Percentiles rank a stretch among this genome's conserved stretches.
phyloP scores from a whole-genome alignment of 2,329 filamentous ascomycete species.

The Fusarium mexicanum region DNA sequence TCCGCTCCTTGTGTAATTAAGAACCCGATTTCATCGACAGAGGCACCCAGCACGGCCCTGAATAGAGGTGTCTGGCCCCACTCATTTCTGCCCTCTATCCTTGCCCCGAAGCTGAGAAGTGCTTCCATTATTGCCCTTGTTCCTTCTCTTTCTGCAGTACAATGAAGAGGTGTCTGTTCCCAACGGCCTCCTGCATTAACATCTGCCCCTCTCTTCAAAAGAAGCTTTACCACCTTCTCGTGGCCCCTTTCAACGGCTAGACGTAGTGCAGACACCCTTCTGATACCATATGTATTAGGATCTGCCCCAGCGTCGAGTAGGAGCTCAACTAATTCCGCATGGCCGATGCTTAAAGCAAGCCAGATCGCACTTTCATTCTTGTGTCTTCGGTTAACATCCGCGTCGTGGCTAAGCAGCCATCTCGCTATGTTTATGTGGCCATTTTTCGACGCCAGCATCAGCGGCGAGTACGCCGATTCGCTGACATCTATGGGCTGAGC shows the following conservation, averaged over 20 bases:
- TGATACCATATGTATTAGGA: rapidly evolving
- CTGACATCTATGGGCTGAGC: rapidly evolving
- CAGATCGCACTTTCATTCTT: rapidly evolving
- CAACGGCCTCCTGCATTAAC: rapidly evolving
- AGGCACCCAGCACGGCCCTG: rapidly evolving
- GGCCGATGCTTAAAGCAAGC: rapidly evolving
- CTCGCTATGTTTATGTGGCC: rapidly evolving
- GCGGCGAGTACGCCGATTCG: rapidly evolving
- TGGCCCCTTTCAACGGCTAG: rapidly evolving
- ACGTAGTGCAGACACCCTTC: rapidly evolving
- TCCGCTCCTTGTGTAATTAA: neutral
- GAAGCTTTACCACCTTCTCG: rapidly evolving
- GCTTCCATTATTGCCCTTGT: rapidly evolving
- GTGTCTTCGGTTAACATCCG: rapidly evolving
- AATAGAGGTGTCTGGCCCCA: rapidly evolving
- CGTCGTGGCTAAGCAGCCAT: rapidly evolving
- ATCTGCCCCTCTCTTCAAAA: neutral
- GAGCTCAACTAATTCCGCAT: rapidly evolving
- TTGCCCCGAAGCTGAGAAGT: neutral
- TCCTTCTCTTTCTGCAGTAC: rapidly evolving
- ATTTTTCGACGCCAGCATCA: neutral
- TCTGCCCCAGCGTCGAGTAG: rapidly evolving
- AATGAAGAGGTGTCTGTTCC: rapidly evolving
- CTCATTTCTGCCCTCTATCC: rapidly evolving
- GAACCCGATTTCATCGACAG: rapidly evolving